Conservation (phyloP, 2,329 filamentous ascomycete species). For the Macrophomina pseudophaseolina region DNA sequence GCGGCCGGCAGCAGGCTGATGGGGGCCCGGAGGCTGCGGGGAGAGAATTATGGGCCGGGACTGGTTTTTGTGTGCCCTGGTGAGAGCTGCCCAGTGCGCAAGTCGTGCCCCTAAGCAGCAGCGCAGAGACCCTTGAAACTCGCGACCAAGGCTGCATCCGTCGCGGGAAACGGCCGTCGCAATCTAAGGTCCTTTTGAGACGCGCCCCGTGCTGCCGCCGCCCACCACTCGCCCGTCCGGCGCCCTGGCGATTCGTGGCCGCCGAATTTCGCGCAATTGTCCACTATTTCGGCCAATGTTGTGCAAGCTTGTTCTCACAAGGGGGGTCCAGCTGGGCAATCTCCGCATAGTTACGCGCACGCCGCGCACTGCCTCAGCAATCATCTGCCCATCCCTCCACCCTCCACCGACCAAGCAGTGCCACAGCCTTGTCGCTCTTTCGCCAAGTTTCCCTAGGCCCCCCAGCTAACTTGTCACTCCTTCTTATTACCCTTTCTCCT, state of each 20-base stretch:
- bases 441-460: slow-evolving; percentile 20
- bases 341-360: slow-evolving; percentile 18
- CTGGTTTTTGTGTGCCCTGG: neutral
- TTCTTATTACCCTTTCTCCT: slow-evolving; percentile 8
- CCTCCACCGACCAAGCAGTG: neutral
- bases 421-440: slow-evolving; percentile 14
- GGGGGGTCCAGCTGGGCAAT: slow-evolving; percentile 6
- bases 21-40: slow-evolving; percentile 1
- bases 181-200: slow-evolving; percentile 15
- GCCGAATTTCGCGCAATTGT: slow-evolving; percentile 14
- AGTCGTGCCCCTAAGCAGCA: neutral
- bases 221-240: neutral
- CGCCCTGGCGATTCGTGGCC: slow-evolving; percentile 9
- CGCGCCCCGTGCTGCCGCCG: slow-evolving; percentile 6
- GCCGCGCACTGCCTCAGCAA: slow-evolving; percentile 21
- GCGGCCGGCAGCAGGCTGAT: neutral
- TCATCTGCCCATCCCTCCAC: slow-evolving; percentile 21
- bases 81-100: neutral
- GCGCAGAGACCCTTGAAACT: slow-evolving; percentile 18
- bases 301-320: neutral
- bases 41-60: neutral
- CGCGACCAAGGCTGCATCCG: slow-evolving; percentile 8
- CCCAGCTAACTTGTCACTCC: slow-evolving; percentile 15
- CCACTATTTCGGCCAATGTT: neutral
- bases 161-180: slow-evolving; percentile 12